Evolutionary conservation across 148 eudicot species (phyloP), one percentile per base, ranked within the genome.

Genomic region (Vaccinium corymbosum): DNA sequence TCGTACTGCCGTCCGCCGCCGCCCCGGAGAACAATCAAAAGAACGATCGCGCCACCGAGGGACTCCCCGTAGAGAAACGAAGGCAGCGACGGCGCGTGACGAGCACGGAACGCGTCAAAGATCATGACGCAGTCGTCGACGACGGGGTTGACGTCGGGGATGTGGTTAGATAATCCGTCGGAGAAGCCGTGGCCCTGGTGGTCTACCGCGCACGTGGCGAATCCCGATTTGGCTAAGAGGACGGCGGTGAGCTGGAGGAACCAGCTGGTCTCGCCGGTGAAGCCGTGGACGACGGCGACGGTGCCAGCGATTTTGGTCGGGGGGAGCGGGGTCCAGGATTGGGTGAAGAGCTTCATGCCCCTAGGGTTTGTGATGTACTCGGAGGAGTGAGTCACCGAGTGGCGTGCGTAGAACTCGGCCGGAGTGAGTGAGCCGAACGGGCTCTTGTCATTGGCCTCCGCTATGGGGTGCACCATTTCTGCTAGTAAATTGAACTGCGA

Each of bases 221-320:
- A 96, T 0, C 99, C 99, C 61, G 91, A n/a, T 72, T 90, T 89
- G 35, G 99, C 95, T 38, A 94, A 27, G 83, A 84, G 89, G 6
- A 95, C 94, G 71, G 96, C 83, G 79, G 97, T 97, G 73, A 93
- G 92, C 82, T 92, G 93, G 17, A 95, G 87, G 57, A 90, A 79
- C 98, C 99, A 97, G 91, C 95, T 93, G 10, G 98, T 89, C 90
- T 97, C 99, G 81, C 99, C 98, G 61, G 99, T 94, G 96, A 82
- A 97, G 83, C 99, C 99, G 80, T 97, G 99, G 42, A 97, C 95
- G 73, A 92, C 88, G 84, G 91, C 90, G 78, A 97, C 84, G 14
- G 86, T 73, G 76, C 90, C 97, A 5, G 79, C 20, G 80, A 85
- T 62, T 6, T 86, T 64, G 22, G 85, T 19, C 0, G 85, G 87